Evolutionary conservation across 2,329 filamentous ascomycete species (phyloP).

Genomic region (Fusarium pseudograminearum): DNA sequence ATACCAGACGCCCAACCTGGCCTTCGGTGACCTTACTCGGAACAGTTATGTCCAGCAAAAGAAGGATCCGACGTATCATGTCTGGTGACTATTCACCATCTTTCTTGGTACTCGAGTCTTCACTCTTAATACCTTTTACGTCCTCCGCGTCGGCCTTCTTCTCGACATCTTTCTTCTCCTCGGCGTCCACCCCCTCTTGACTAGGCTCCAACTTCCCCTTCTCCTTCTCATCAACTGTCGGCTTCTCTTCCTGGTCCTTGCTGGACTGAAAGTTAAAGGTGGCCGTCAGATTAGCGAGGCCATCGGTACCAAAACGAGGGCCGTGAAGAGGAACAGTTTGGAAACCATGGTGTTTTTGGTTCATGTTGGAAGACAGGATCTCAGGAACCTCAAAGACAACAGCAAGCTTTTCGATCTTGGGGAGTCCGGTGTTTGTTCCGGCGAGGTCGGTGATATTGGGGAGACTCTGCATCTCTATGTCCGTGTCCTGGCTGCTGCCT

Average conservation of each 20-base stretch:
- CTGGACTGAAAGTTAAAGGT: neutral
- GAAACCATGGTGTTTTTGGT: neutral
- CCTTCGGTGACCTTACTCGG: neutral
- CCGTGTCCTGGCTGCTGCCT: neutral
- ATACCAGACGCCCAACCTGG: neutral
- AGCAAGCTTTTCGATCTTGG: neutral
- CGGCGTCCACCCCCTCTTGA: neutral
- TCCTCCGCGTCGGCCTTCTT: too few species aligned
- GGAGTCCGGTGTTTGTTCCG: neutral
- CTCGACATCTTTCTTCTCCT: neutral
- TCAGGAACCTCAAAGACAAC: constrained; percentile 7
- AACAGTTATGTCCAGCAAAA: neutral
- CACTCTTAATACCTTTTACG: neutral
- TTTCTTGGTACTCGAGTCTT: neutral
- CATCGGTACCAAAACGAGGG: neutral
- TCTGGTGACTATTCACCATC: neutral
- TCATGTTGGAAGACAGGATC: neutral
- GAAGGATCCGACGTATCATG: neutral
- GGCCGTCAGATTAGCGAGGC: neutral
- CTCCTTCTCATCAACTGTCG: neutral
- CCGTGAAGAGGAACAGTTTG: neutral
- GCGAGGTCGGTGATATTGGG: neutral
- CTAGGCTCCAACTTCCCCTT: neutral
- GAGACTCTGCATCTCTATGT: neutral
- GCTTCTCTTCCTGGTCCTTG: neutral